phyloP scores from a whole-genome alignment of 192 early-diverging fungal species.

The Oehlia diaphana region DNA sequence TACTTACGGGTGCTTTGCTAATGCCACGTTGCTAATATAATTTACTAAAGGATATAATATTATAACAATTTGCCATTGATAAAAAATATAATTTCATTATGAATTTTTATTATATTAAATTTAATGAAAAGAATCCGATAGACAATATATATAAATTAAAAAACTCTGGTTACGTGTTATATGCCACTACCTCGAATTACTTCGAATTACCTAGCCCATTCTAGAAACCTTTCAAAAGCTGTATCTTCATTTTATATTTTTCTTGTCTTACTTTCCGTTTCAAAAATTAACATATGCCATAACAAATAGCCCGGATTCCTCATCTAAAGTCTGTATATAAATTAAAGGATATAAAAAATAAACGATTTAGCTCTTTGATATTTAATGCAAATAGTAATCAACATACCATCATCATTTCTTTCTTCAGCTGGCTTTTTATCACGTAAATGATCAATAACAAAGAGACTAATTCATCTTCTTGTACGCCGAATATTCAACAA shows the following conservation, averaged over 20 bases:
- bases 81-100: too few relatives aligned
- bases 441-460: conserved; percentile 71
- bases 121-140: too few relatives aligned
- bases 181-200: too few relatives aligned
- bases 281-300: conserved; percentile 87
- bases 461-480: conserved; percentile 75
- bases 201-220: too few relatives aligned
- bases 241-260: conserved; percentile 22
- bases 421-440: conserved; percentile 63
- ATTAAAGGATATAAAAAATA: not conserved
- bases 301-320: conserved; percentile 87
- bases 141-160: too few relatives aligned
- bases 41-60: too few relatives aligned
- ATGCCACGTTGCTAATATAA: too few relatives aligned
- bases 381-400: not conserved
- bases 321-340: conserved; percentile 70
- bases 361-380: not conserved
- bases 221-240: too few relatives aligned
- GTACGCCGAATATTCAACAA: conserved; percentile 79
- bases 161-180: too few relatives aligned
- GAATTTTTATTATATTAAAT: too few relatives aligned
- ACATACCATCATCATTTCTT: conserved; percentile 76
- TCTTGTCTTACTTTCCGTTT: conserved; percentile 67
- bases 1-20: too few relatives aligned
- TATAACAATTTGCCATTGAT: too few relatives aligned